These are phyloP conservation scores for Pleodorina starrii DNA, from an alignment of 139 green algal genomes.

Conservation along the genomic window DNA sequence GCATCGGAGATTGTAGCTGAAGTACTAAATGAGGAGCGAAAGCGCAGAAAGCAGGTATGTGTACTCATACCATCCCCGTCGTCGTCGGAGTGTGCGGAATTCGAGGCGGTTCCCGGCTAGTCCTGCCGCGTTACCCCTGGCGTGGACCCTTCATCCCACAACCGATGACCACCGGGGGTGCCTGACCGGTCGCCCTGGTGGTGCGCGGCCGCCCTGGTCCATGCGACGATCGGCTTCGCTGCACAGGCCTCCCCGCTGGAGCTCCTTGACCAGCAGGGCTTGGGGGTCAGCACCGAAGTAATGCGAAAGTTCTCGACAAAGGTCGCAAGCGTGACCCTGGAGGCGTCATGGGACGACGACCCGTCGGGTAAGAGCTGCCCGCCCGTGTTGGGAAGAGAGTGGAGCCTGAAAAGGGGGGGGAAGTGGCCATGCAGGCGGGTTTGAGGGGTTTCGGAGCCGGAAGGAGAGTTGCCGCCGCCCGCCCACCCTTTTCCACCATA, in stretches of 20 bases:
- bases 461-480: no score
- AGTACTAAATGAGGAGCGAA: slow-evolving; percentile 18
- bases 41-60: background rate
- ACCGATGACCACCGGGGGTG: no score
- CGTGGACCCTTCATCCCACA: no score
- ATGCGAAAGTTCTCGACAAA: slow-evolving; percentile 23
- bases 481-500: no score
- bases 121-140: no score
- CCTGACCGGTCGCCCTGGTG: background rate
- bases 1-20: slow-evolving; percentile 22
- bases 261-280: slow-evolving; percentile 29
- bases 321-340: slow-evolving; percentile 22
- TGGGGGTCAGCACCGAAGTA: background rate
- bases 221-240: no score
- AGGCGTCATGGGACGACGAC: slow-evolving; percentile 36
- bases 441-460: no score
- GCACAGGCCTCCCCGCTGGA: slow-evolving; percentile 23
- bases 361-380: background rate
- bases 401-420: no score
- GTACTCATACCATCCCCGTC: no score
- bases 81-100: background rate
- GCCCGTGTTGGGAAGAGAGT: no score
- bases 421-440: no score
- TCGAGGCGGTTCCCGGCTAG: no score
- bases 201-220: background rate